Base-by-base conservation (phyloP, 2,329 filamentous ascomycete species). In the Rutstroemia sp. region DNA sequence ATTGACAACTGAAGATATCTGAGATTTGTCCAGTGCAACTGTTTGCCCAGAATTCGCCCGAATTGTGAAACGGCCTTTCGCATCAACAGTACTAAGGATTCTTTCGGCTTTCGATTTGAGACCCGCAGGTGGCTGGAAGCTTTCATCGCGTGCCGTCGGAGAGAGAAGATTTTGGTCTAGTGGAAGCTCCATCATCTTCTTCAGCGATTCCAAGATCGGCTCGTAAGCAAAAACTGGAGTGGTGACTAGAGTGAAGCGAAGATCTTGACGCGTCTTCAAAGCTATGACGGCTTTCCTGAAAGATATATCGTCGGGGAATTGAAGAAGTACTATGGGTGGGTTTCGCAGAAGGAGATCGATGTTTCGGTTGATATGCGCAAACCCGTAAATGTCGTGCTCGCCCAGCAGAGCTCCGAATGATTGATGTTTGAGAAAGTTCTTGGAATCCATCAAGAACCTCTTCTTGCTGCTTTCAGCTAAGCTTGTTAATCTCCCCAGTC, bases 141-240 rank as follows among this genome's bases (percentile, higher is more conserved):
- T 61, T 34, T 19, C 19, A 60, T 57, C 42, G 61, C 68, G 70
- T 19, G 19, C 19, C 19, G 19, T 19, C 19, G 19, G 19, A 7
- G 68, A 64, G 2, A 88, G 68, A 0, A 88, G 63, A 34, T 79
- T 72, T 1, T 79, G 67, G 3, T 78, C 72, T 0, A 90, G 70
- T 0, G 84, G 79, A 0, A 88, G 54, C 2, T 82, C 75, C 0
- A 66, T 71, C 21, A 82, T 80, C 0, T 73, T 69, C 64, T 87
- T 78, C 1, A 90, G 71, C 1, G 79, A 75, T 48, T 77, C 69
- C 4, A 90, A 67, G 1, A 90, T 75, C 0, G 87, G 87, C 54
- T 88, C 82, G 55, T 83, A 88, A 0, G 86, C 82, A 64, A 89
- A 90, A 0, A 85, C 76, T 0, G 86, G 75, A 0, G 86, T 85